These are phyloP conservation scores for Phytophthora hibernalis DNA, from an alignment of 352 stramenopile genomes.

Conservation along the genomic window DNA sequence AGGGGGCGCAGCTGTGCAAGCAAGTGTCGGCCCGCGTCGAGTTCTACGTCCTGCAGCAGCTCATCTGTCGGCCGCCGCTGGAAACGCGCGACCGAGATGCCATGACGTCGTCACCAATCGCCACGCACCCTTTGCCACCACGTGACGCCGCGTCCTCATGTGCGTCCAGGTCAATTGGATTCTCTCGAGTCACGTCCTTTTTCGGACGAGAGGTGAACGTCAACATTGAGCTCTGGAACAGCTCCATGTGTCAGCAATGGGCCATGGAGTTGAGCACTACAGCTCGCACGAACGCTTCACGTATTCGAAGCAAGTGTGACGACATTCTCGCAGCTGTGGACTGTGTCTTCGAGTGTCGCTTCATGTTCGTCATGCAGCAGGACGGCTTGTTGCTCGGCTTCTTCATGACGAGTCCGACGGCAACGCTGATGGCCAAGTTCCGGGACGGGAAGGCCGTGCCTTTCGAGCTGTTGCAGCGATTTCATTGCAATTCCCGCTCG, in stretches of 20 bases:
- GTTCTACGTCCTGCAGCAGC: conserved; percentile 65
- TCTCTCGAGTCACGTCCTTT: conserved; percentile 60
- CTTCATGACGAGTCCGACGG: conserved; percentile 59
- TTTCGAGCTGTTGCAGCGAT: conserved; percentile 66
- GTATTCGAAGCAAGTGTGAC: conserved; percentile 18
- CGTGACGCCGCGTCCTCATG: conserved; percentile 11
- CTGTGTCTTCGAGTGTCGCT: conserved; percentile 60
- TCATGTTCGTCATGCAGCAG: conserved; percentile 72
- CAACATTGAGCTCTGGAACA: conserved; percentile 73
- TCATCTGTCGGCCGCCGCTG: conserved; percentile 51
- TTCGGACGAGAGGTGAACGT: conserved; percentile 67
- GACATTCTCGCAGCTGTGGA: conserved; percentile 10
- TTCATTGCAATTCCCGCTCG: conserved; percentile 43
- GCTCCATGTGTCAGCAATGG: conserved; percentile 63
- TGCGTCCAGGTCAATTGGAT: conserved; percentile 11
- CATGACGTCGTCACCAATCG: conserved; percentile 41
- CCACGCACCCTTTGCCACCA: conserved; percentile 32
- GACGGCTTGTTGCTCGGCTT: conserved; percentile 69
- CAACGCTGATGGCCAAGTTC: conserved; percentile 64
- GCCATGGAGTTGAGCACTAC: conserved; percentile 34
- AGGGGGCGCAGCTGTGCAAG: conserved; percentile 42
- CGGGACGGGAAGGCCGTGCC: conserved; percentile 46
- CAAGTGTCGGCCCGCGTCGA: conserved; percentile 51
- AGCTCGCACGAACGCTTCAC: conserved; percentile 31
- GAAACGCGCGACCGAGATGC: conserved; percentile 42